Percentiles rank a stretch among this genome's conserved stretches.
phyloP scores from a whole-genome alignment of 352 stramenopile genomes.

The Phytophthora crassamura region DNA sequence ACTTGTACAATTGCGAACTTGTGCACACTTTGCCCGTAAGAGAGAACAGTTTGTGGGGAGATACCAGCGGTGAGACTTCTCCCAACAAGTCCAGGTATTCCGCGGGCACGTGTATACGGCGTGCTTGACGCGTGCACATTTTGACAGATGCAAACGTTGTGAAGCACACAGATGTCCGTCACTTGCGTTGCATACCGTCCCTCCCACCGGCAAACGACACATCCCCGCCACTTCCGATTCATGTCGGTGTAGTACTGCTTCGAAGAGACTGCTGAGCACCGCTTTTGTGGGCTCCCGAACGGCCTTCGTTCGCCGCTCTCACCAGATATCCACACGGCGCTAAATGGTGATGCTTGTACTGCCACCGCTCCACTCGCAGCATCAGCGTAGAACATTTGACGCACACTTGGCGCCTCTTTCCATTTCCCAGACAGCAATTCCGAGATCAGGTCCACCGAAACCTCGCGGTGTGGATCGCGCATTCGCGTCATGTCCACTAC shows the following conservation, averaged over 20 bases:
- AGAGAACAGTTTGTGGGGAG: neutral
- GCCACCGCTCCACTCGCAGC: neutral
- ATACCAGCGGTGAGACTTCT: slow-evolving; percentile 5
- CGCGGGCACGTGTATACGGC: neutral
- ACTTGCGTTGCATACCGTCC: no score
- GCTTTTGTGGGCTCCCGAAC: slow-evolving; percentile 6
- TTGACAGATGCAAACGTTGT: no score
- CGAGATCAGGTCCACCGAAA: neutral
- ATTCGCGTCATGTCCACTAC: neutral
- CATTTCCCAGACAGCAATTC: slow-evolving; percentile 14
- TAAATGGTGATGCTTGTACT: neutral
- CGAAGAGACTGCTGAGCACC: slow-evolving; percentile 5
- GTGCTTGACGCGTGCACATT: neutral
- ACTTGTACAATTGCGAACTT: no score
- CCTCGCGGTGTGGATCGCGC: slow-evolving; percentile 4
- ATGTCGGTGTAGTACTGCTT: slow-evolving; percentile 5
- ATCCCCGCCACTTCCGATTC: slow-evolving; percentile 3
- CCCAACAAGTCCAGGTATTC: slow-evolving; percentile 1
- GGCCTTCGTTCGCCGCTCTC: no score
- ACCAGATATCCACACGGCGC: neutral
- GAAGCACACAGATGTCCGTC: no score
- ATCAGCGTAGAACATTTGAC: slow-evolving; percentile 4
- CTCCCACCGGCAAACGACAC: no score
- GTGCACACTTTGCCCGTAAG: neutral
- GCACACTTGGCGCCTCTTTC: slow-evolving; percentile 1